Evolutionary conservation across 2,329 filamentous ascomycete genomes (phyloP), one percentile per base, ranked within the genome.

Genomic region (Colletotrichum musicola): DNA sequence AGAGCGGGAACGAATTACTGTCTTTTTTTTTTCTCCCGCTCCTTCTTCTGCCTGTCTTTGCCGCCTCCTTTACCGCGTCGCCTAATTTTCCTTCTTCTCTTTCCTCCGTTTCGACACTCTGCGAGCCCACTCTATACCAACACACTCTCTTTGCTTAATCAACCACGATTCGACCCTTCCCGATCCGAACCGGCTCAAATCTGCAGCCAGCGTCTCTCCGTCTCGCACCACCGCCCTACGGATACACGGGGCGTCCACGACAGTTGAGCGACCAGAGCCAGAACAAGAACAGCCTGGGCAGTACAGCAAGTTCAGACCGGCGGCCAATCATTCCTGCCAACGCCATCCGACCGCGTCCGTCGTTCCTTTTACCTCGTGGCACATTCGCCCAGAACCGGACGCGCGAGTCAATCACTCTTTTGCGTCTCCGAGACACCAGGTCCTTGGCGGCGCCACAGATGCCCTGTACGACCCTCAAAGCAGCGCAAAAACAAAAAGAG

Each of bases 351-450:
- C 42, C 66, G 56, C 50, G 20, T 38, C 44, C 62, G 44, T 69
- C 62, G 44, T 66, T 69, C 44, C 66, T 69, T 66, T 64, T 69
- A 50, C 66, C 66, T 69, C 66, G 66, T 66, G 66, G 66, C 62
- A 66, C 42, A 62, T 38, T 42, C 50, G 35, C 44, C 62, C 56
- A 61, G 18, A 56, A 27, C 47, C 55, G 44, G 56, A 55, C 66
- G 66, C 66, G 61, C 66, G 56, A 66, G 66, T 69, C 62, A 66
- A 69, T 55, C 55, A n/a, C 30, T 56, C 42, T 35, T 47, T 44
- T 51, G 51, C 22, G 55, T 66, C 62, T 69, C 62, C 66, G 56
- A 69, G 55, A 69, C 56, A 69, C 56, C 54, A 50, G 55, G 42
- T 49, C 38, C 62, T 65, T 68, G 66, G 62, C 56, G 50, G 50